Evolutionary conservation across 164 flowering plant genomes (phyloP), one percentile per base, ranked within the genome.

Genomic region (Tinospora cordifolia): DNA sequence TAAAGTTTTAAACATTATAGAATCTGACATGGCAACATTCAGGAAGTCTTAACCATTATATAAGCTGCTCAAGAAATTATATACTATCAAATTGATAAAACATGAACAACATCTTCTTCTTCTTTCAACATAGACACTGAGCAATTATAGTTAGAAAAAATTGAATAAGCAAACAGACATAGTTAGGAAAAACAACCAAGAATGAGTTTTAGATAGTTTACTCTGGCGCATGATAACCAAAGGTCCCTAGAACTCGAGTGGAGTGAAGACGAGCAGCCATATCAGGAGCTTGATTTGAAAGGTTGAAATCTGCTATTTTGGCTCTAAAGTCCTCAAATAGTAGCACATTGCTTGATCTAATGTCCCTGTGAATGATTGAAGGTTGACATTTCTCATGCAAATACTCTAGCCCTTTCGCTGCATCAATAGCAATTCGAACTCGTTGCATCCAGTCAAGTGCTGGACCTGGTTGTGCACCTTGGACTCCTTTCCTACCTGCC

Each of bases 251-350:
- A 62, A 94, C 98, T 75, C 98, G 79, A 74, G 98, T 94, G 69
- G 98, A 94, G 83, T 94, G 98, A 78, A 94, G 93, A 46, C 98
- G 97, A 76, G 98, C 98, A 79, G 98, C 98, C 98, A 94, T 94
- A 76, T 94, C 98, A 70, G 98, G 97, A 76, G 98, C 87, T 81
- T 91, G 98, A 76, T 94, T 94, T 17, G 92, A 92, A 60, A 94
- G 91, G 80, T 94, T 94, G 70, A 94, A 94, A 75, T 94, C 97
- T 30, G 98, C 97, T 77, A 92, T 82, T 83, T 94, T 94, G 74
- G 98, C 97, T 79, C 86, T 90, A 75, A 88, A 89, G 67, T 94
- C 98, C 76, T 91, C 97, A 81, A 93, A 93, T 4, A 93, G 82
- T 27, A 93, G 92, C 21, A 93, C 92, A 77, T 93, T 93, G 85